Evolutionary conservation across 1,284 basidiomycete genomes (phyloP), one percentile per base, ranked within the genome.

Genomic region (Pterulicium gracile): DNA sequence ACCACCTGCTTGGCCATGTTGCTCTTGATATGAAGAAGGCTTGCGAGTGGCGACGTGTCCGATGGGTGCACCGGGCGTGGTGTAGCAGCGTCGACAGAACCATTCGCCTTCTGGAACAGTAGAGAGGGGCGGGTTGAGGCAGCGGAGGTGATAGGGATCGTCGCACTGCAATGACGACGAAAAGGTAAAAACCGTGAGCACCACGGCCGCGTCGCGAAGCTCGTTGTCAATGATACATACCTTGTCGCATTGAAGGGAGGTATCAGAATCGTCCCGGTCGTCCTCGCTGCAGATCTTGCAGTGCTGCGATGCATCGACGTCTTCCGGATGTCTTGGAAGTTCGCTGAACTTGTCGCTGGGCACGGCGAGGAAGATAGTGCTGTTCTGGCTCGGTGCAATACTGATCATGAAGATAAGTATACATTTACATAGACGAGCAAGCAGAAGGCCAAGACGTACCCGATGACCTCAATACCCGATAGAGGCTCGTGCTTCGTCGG

Each of bases 21-120:
- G 4, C n/a, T 39, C 36, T 17, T 39, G 36, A 39, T 4, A 4
- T 4, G 5, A 4, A 17, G 36, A 32, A 7, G 27, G 15, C 7
- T 7, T 7, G 36, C 5, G 36, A 18, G 5, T 7, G 36, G 15
- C n/a, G 36, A 5, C 5, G 36, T 17, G 36, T 39, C 36, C 36
- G 19, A 39, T 39, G 4, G 36, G 36, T 39, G 36, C 36, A 17
- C 36, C 36, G n/a, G 36, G 36, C 7, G 36, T 15, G n/a, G n/a
- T 39, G 36, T 15, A 5, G 15, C 90, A 94, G 43, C 73, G 68
- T 0, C 85, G 79, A 57, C 90, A 94, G 71, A 93, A 94, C 91
- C 91, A 95, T 61, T 93, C 88, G 27, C 88, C 93, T 18, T 89
- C 87, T 0, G 94, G 94, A 13, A 94, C 68, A 1, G 70, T 77